Conservation (phyloP, 805 yeast species). For the Wickerhamiella shivajii region DNA sequence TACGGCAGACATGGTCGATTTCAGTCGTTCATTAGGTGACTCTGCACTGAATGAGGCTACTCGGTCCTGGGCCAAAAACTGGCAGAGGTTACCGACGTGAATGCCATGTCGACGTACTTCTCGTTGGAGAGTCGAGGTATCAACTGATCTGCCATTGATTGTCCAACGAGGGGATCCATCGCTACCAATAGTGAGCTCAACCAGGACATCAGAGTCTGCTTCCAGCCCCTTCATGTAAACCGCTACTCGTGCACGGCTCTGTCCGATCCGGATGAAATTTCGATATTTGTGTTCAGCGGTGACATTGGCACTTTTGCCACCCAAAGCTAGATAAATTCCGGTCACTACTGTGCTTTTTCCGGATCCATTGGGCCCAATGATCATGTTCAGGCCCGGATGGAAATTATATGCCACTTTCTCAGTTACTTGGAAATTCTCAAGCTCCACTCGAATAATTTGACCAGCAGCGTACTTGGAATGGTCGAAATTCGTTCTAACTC, state of each 20-base stretch:
- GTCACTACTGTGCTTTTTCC: slow-evolving; percentile 91
- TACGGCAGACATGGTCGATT: slow-evolving; percentile 59
- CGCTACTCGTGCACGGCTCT: slow-evolving; percentile 7
- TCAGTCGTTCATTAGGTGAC: slow-evolving; percentile 55
- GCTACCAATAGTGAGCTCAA: too few relatives aligned
- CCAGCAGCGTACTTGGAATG: slow-evolving; percentile 12
- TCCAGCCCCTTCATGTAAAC: slow-evolving; percentile 9
- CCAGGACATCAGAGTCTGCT: not conserved
- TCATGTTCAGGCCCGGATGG: slow-evolving; percentile 76
- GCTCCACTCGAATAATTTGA: slow-evolving; percentile 12
- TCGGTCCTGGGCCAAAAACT: slow-evolving; percentile 87
- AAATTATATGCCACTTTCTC: slow-evolving; percentile 27
- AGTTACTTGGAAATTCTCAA: slow-evolving; percentile 18
- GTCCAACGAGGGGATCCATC: too few relatives aligned
- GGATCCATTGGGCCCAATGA: slow-evolving; percentile 93
- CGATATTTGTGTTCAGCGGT: slow-evolving; percentile 30
- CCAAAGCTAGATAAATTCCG: slow-evolving; percentile 79
- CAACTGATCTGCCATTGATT: too few relatives aligned
- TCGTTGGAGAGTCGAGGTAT: too few relatives aligned
- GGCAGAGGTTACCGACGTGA: slow-evolving; percentile 84
- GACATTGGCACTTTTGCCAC: too few relatives aligned
- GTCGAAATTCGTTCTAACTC: too few relatives aligned
- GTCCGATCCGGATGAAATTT: slow-evolving; percentile 14
- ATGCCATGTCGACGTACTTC: slow-evolving; percentile 57
- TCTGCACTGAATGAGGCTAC: slow-evolving; percentile 84